Conservation (phyloP, 495 filamentous ascomycete species). For the Friedmanniomyces endolithicus region DNA sequence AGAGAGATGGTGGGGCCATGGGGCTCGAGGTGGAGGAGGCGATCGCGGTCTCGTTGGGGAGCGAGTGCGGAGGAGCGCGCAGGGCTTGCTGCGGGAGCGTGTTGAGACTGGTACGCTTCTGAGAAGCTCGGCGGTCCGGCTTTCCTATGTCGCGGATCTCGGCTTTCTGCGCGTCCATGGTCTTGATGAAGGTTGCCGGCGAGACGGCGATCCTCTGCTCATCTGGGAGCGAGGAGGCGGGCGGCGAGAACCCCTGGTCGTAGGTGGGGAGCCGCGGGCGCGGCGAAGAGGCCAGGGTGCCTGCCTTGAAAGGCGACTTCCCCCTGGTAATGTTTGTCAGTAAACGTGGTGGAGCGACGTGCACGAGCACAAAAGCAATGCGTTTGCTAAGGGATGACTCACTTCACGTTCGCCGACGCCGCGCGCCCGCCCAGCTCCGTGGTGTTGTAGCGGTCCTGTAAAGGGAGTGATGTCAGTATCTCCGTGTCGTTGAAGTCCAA, state of each 20-base stretch:
- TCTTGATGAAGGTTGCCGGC: not conserved
- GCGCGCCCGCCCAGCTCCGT: not conserved
- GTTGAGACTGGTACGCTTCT: slow-evolving; percentile 11
- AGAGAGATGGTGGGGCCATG: slow-evolving; percentile 51
- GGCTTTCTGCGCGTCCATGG: slow-evolving; percentile 2
- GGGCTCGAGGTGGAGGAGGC: slow-evolving; percentile 59
- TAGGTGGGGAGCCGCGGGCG: slow-evolving; percentile 26
- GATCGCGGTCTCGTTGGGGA: slow-evolving; percentile 44
- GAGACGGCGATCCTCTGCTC: not conserved
- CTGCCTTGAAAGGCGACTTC: slow-evolving; percentile 68
- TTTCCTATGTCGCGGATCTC: not conserved
- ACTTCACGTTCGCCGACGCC: not conserved
- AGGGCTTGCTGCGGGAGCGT: slow-evolving; percentile 54
- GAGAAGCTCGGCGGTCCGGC: not conserved
- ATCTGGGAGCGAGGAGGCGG: slow-evolving; percentile 45
- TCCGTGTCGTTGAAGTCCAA: not conserved
- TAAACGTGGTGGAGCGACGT: not conserved
- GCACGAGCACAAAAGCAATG: not conserved
- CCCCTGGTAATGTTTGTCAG: slow-evolving; percentile 1
- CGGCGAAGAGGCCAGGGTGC: slow-evolving; percentile 85
- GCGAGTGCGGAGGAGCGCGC: slow-evolving; percentile 35
- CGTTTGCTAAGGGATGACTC: not conserved
- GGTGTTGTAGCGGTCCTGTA: not conserved
- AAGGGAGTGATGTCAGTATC: not conserved
- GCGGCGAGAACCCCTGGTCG: slow-evolving; percentile 35